Conservation (phyloP, 495 filamentous ascomycete species). For the Immersiella caudata region DNA sequence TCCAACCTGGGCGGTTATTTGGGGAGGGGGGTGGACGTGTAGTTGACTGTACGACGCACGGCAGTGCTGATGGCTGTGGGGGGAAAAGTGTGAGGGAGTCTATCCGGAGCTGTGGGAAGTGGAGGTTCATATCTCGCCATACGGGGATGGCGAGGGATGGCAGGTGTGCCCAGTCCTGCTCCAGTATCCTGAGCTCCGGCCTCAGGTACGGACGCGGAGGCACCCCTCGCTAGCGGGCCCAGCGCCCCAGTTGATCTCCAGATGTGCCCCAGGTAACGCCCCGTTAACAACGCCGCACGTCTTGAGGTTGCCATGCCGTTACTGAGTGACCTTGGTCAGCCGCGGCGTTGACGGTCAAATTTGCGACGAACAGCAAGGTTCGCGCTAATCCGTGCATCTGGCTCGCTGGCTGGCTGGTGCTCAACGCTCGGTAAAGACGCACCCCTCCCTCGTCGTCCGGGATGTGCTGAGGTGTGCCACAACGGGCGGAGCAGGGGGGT, state of each 20-base stretch:
- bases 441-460: not conserved
- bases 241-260: conserved; percentile 12
- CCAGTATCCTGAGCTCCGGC: conserved; percentile 16
- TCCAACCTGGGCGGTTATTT: conserved; percentile 4
- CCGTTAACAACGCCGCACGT: not conserved
- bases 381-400: conserved; percentile 11
- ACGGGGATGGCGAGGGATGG: conserved; percentile 15
- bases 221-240: conserved; percentile 4
- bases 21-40: conserved; percentile 14
- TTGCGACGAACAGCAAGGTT: conserved; percentile 11
- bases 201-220: conserved; percentile 17
- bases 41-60: conserved; percentile 4
- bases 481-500: conserved; percentile 20
- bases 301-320: conserved; percentile 6
- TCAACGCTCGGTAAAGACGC: not conserved
- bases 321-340: not conserved
- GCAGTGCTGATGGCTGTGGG: conserved; percentile 21
- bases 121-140: conserved; percentile 39
- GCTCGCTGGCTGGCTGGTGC: not conserved
- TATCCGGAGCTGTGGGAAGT: conserved; percentile 35
- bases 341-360: conserved; percentile 7
- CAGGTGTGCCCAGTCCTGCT: conserved; percentile 22
- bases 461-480: conserved; percentile 9
- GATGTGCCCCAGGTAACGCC: conserved; percentile 10
- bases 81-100: conserved; percentile 26